phyloP scores from a whole-genome alignment of 176 grass and related monocot genomes.

The Aegilops umbellulata region DNA sequence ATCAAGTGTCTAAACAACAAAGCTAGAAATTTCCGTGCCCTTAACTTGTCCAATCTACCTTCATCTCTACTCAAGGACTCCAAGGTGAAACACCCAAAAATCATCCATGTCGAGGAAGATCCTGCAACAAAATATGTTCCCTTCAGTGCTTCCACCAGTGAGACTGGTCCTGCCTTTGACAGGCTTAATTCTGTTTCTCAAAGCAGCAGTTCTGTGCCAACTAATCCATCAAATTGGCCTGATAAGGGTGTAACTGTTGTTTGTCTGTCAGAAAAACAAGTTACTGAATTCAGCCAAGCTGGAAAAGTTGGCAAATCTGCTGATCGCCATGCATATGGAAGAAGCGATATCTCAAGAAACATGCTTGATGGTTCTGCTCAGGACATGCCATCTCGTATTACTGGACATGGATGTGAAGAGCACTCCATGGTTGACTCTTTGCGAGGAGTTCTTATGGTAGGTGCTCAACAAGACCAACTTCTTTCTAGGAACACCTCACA shows the following conservation, averaged over 20 bases:
- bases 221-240: slow-evolving; percentile 15
- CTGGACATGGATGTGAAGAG: slow-evolving; percentile 28
- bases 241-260: slow-evolving; percentile 12
- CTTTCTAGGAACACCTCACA: background rate
- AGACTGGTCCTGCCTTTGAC: slow-evolving; percentile 24
- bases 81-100: slow-evolving; percentile 21
- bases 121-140: background rate
- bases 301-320: slow-evolving; percentile 1
- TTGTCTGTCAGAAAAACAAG: slow-evolving; percentile 28
- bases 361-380: slow-evolving; percentile 3
- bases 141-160: slow-evolving; percentile 11
- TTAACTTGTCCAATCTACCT: slow-evolving; percentile 21
- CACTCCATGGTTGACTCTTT: slow-evolving; percentile 22
- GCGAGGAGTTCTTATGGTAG: background rate
- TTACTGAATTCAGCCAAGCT: slow-evolving; percentile 13
- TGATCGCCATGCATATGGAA: slow-evolving; percentile 34
- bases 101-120: background rate
- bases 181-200: slow-evolving; percentile 17
- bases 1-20: slow-evolving; percentile 78
- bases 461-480: slow-evolving; percentile 9
- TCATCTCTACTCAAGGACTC: slow-evolving; percentile 32
- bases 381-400: background rate
- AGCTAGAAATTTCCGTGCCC: slow-evolving; percentile 44
- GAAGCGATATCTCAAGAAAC: slow-evolving; percentile 6
- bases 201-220: background rate